A percentile compares a stretch with the other conserved stretches of the same genome.
Evolutionary conservation across 2,329 filamentous ascomycete genomes (phyloP).

Genomic region (Neopestalotiopsis sp.): DNA sequence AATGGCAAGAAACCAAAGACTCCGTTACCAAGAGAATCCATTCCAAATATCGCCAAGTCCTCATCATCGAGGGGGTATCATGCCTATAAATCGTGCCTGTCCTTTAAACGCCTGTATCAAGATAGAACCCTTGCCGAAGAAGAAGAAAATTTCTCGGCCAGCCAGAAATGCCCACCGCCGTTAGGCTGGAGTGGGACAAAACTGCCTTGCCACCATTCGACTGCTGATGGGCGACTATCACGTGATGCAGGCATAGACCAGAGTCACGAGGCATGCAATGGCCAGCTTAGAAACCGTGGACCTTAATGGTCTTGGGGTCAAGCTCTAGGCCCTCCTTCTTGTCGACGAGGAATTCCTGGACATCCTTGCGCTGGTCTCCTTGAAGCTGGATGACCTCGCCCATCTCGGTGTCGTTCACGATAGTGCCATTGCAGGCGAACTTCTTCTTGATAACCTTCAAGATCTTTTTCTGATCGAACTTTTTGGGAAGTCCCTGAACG

Average conservation of each 20-base stretch:
- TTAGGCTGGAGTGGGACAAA: constrained; percentile 22
- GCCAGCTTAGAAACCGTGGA: constrained; percentile 67
- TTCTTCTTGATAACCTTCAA: constrained; percentile 99
- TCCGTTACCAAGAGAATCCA: constrained; percentile 23
- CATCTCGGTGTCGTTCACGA: constrained; percentile 95
- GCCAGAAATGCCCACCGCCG: constrained; percentile 29
- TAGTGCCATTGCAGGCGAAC: constrained; percentile 99
- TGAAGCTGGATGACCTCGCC: constrained; percentile 99
- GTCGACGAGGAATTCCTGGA: constrained; percentile 95
- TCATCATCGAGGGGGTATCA: constrained; percentile 39
- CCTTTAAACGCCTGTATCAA: constrained; percentile 38
- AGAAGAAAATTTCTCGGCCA: constrained; percentile 23
- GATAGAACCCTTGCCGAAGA: constrained; percentile 30
- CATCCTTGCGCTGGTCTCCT: constrained; percentile 98
- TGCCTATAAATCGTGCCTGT: constrained; percentile 35
- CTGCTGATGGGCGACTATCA: constrained; percentile 24
- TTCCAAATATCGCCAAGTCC: constrained; percentile 25
- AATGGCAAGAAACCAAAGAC: constrained; percentile 22
- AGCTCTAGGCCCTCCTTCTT: constrained; percentile 94
- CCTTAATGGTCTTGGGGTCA: constrained; percentile 96
- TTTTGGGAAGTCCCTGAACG: constrained; percentile 97
- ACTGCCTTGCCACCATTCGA: constrained; percentile 21
- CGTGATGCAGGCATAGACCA: constrained; percentile 29
- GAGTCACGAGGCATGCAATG: constrained; percentile 33
- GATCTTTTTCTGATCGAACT: constrained; percentile 99